phyloP scores from a whole-genome alignment of 441 rosid species.

The Gossypium aridum region DNA sequence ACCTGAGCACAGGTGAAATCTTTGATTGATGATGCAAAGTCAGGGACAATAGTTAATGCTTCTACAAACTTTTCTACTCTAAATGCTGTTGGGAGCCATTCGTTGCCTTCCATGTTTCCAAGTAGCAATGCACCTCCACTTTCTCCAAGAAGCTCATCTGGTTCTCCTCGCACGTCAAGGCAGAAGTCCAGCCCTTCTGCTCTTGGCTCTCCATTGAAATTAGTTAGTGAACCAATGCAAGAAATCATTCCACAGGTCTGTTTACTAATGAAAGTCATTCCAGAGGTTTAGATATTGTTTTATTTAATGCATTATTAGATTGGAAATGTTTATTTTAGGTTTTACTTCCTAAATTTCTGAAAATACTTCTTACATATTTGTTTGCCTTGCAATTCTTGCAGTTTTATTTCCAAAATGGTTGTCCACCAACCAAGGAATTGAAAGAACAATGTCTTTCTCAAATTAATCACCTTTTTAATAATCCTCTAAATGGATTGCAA shows the following conservation, averaged over 20 bases:
- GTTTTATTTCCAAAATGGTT: constrained; percentile 61
- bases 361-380: neutral
- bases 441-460: constrained; percentile 42
- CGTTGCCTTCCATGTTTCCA: constrained; percentile 53
- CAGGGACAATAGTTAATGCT: constrained; percentile 31
- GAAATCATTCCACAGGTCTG: constrained; percentile 60
- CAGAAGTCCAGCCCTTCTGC: constrained; percentile 47
- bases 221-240: constrained; percentile 36
- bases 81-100: constrained; percentile 36
- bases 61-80: constrained; percentile 29
- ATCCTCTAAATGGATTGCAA: constrained; percentile 42
- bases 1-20: constrained; percentile 39
- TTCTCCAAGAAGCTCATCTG: constrained; percentile 51
- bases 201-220: constrained; percentile 46
- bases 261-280: neutral
- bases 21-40: constrained; percentile 45
- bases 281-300: neutral
- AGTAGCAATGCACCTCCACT: constrained; percentile 59
- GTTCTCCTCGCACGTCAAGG: constrained; percentile 44
- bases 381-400: constrained; percentile 22
- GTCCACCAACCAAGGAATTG: constrained; percentile 46
- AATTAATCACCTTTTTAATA: constrained; percentile 37
- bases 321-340: neutral
- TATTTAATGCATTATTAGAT: constrained; percentile 14
- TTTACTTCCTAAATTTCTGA: constrained; percentile 2